phyloP scores from a whole-genome alignment of 1,139 yeast species.

The Dujonia santamariae region DNA sequence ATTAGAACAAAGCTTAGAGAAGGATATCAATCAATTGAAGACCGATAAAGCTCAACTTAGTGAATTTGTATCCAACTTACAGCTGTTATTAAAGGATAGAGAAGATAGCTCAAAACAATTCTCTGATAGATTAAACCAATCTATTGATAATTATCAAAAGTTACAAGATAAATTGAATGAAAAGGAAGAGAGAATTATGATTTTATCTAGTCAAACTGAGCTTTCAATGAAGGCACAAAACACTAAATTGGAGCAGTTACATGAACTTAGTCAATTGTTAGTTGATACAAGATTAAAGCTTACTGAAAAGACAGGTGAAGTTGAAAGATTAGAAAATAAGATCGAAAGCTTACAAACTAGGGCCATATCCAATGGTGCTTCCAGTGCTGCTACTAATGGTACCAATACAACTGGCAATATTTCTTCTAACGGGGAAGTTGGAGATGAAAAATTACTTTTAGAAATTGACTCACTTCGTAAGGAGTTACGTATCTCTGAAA shows the following conservation, averaged over 20 bases:
- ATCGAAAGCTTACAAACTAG: constrained; percentile 17
- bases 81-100: constrained; percentile 60
- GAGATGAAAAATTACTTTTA: constrained; percentile 11
- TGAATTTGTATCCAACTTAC: constrained; percentile 59
- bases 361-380: constrained; percentile 5
- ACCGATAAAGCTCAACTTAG: constrained; percentile 62
- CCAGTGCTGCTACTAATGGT: constrained; percentile 6
- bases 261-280: constrained; percentile 44
- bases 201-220: constrained; percentile 49
- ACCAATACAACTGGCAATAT: neutral
- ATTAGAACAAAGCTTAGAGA: constrained; percentile 49
- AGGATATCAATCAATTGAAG: constrained; percentile 52
- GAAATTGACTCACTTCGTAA: constrained; percentile 35
- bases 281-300: constrained; percentile 40
- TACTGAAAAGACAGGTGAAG: constrained; percentile 27
- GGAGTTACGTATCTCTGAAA: constrained; percentile 36
- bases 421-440: constrained; percentile 1
- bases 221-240: constrained; percentile 63
- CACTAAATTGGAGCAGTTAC: constrained; percentile 59
- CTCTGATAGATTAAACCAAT: constrained; percentile 47
- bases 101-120: constrained; percentile 52
- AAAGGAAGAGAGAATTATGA: constrained; percentile 47
- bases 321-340: constrained; percentile 25
- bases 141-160: constrained; percentile 50
- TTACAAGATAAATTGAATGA: constrained; percentile 50